phyloP scores from a whole-genome alignment of 495 filamentous ascomycete species.

The Clohesyomyces aquaticus region DNA sequence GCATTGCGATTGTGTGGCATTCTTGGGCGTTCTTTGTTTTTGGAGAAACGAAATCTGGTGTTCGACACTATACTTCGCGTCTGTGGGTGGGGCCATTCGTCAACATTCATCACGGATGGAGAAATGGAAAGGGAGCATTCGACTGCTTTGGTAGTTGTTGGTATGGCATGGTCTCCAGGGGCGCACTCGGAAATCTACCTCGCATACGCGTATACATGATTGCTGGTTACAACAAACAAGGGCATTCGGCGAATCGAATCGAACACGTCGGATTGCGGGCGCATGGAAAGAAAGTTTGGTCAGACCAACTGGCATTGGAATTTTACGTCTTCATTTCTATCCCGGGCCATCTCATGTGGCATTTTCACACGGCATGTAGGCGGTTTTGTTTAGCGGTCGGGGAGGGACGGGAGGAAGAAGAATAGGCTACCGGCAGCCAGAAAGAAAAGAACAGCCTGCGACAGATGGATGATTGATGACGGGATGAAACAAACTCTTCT shows the following conservation, averaged over 20 bases:
- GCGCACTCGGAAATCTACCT: neutral
- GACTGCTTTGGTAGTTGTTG: neutral
- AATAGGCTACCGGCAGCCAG: too few species aligned
- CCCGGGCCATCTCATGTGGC: neutral
- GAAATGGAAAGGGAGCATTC: constrained; percentile 23
- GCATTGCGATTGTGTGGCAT: constrained; percentile 21
- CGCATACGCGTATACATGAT: neutral
- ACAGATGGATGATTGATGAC: constrained; percentile 25
- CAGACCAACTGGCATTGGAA: too few species aligned
- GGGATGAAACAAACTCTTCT: constrained; percentile 15
- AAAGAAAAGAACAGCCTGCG: too few species aligned
- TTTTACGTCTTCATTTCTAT: neutral
- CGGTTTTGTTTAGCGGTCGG: neutral
- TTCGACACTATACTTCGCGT: constrained; percentile 20
- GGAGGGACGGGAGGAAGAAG: too few species aligned
- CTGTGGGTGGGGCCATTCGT: constrained; percentile 23
- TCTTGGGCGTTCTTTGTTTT: constrained; percentile 38
- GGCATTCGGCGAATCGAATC: too few species aligned
- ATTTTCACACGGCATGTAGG: constrained; percentile 15
- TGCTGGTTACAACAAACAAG: neutral
- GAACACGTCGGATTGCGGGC: too few species aligned
- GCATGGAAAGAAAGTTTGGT: too few species aligned
- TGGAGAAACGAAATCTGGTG: constrained; percentile 19
- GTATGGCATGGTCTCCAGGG: neutral
- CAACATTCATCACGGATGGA: constrained; percentile 32